Conservation (phyloP, 441 rosid genomes). For the Aquilaria agallochum region DNA sequence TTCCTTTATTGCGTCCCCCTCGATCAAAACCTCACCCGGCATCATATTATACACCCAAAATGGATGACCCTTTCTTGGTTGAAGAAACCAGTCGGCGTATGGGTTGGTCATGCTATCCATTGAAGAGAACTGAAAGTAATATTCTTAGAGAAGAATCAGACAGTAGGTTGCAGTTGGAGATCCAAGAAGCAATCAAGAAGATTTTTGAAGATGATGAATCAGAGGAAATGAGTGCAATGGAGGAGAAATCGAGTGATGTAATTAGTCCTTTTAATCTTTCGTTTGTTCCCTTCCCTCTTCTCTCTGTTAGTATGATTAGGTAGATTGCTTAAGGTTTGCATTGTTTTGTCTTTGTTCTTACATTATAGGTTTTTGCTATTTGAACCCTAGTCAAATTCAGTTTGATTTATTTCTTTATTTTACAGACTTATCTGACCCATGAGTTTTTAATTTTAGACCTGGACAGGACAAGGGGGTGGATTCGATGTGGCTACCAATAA, state of each 20-base stretch:
- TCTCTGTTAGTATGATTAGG: constrained; percentile 5
- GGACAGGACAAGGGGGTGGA: constrained; percentile 9
- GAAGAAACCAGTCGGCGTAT: constrained; percentile 21
- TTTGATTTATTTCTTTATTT: background rate
- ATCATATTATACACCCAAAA: constrained; percentile 1
- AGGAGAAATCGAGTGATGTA: constrained; percentile 9
- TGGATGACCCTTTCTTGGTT: constrained; percentile 21
- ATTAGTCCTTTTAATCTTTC: constrained; percentile 2
- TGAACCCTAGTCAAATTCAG: background rate
- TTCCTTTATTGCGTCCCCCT: constrained; percentile 12
- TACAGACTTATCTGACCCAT: constrained; percentile 4
- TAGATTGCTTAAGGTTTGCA: background rate
- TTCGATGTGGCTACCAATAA: constrained; percentile 1
- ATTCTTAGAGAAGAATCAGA: constrained; percentile 5
- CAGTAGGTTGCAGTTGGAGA: constrained; percentile 3
- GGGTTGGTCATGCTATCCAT: constrained; percentile 20
- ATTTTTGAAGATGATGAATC: constrained; percentile 7
- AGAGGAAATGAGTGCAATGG: constrained; percentile 8
- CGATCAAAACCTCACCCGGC: constrained; percentile 3
- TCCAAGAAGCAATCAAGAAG: background rate
- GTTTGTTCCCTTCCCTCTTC: constrained; percentile 1
- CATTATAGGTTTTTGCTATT: background rate
- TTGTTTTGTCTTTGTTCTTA: constrained; percentile 1
- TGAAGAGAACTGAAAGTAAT: constrained; percentile 6
- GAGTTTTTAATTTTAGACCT: constrained; percentile 11